Conservation (phyloP, 2,329 filamentous ascomycete species). For the Aspergillus fructus region DNA sequence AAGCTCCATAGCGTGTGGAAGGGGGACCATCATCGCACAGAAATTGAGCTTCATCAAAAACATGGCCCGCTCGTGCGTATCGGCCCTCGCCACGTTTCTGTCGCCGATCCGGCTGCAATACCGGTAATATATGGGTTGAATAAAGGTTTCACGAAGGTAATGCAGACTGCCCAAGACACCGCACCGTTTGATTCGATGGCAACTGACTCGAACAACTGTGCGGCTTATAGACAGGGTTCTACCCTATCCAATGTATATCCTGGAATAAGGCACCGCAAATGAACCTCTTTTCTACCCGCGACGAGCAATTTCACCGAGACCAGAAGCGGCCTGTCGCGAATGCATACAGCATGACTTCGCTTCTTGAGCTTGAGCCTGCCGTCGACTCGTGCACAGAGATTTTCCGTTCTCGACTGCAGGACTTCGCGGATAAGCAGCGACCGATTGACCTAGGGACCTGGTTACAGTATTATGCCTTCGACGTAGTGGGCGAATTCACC, state of each 20-base stretch:
- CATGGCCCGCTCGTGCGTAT: constrained; percentile 1
- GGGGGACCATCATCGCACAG: neutral
- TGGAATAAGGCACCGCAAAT: constrained; percentile 2
- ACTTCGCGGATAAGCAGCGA: constrained; percentile 11
- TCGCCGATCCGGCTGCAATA: neutral
- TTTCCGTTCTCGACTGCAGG: constrained; percentile 3
- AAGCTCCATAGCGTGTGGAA: constrained; percentile 2
- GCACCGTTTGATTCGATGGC: neutral
- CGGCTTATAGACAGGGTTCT: neutral
- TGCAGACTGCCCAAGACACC: neutral
- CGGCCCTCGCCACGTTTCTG: constrained; percentile 1
- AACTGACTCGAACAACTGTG: neutral
- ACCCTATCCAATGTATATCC: constrained; percentile 1
- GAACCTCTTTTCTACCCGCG: constrained; percentile 31
- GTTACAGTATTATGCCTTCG: constrained; percentile 79
- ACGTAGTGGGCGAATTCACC: constrained; percentile 75
- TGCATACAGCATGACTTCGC: constrained; percentile 18
- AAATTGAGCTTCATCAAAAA: neutral
- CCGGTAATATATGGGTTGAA: neutral
- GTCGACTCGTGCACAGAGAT: constrained; percentile 12
- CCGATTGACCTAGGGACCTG: constrained; percentile 42
- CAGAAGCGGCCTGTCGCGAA: constrained; percentile 15
- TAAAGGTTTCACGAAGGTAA: neutral
- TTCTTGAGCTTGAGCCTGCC: constrained; percentile 7
- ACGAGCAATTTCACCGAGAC: constrained; percentile 30